Evolutionary conservation across 768 basidiomycete species (phyloP).

Genomic region (Boletus sp.): DNA sequence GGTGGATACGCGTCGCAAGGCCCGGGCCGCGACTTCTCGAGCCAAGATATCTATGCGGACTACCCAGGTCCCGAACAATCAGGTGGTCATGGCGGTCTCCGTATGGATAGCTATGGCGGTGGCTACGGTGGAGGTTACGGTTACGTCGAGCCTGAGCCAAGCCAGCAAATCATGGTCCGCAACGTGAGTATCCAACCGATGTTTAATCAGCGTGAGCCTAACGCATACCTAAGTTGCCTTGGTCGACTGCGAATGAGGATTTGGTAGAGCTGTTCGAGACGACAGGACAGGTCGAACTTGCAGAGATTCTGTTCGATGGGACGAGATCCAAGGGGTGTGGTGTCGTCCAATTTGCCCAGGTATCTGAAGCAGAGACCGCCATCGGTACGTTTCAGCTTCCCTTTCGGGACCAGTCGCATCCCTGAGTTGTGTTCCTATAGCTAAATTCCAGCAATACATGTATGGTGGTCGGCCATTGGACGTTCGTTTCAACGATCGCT

Average conservation of each 20-base stretch:
- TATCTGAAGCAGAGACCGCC: conserved; percentile 89
- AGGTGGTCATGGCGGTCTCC: conserved; percentile 33
- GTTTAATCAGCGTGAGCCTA: neutral
- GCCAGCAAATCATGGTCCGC: conserved; percentile 96
- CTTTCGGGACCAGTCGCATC: neutral
- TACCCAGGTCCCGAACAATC: conserved; percentile 86
- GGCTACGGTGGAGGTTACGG: conserved; percentile 40
- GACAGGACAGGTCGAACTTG: conserved; percentile 90
- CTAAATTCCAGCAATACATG: conserved; percentile 95
- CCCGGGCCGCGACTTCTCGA: conserved; percentile 73
- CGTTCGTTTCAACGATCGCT: conserved; percentile 92
- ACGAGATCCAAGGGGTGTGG: conserved; percentile 92
- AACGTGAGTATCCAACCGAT: conserved; percentile 66
- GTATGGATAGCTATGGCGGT: conserved; percentile 38
- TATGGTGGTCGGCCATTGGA: conserved; percentile 90
- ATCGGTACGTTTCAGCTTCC: conserved; percentile 54
- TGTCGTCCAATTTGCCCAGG: conserved; percentile 90
- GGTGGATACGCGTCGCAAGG: conserved; percentile 51
- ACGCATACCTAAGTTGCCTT: conserved; percentile 67
- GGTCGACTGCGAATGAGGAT: conserved; percentile 99
- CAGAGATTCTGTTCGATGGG: conserved; percentile 93
- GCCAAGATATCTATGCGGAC: conserved; percentile 88
- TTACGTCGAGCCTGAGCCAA: conserved; percentile 72
- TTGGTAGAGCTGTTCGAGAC: conserved; percentile 98
- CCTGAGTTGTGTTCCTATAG: conserved; percentile 32